Conservation (phyloP, 306 rosid species). For the Inga laurina region DNA sequence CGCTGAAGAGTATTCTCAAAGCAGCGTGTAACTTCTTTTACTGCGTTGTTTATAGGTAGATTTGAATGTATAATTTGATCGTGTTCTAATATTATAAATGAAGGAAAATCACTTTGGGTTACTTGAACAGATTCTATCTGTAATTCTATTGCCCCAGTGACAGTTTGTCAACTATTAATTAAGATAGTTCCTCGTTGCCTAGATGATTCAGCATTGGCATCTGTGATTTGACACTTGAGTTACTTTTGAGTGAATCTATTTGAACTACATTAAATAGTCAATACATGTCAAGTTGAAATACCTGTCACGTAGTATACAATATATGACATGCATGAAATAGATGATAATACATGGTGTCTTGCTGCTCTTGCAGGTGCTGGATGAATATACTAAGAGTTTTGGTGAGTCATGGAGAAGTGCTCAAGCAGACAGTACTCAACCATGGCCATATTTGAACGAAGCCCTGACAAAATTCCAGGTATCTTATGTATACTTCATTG, state of each 20-base stretch:
- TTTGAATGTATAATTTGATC: background rate
- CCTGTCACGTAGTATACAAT: background rate
- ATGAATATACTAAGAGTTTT: conserved; percentile 75
- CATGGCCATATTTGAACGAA: conserved; percentile 88
- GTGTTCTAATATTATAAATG: background rate
- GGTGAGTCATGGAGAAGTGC: conserved; percentile 85
- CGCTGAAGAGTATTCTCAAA: background rate
- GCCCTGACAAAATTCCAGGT: conserved; percentile 88
- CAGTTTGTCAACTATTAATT: background rate
- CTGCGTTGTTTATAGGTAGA: background rate
- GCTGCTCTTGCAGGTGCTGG: conserved; percentile 46
- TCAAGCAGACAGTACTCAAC: conserved; percentile 57
- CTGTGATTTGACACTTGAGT: background rate
- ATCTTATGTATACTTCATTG: conserved; percentile 2
- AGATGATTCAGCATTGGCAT: background rate
- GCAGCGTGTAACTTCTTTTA: conserved; percentile 3
- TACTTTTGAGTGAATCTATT: background rate
- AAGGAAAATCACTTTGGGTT: background rate
- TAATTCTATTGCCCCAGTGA: background rate
- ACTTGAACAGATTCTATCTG: background rate
- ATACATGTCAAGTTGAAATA: background rate
- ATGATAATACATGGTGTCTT: background rate
- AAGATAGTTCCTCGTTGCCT: background rate
- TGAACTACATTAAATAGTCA: background rate
- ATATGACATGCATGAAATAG: background rate